Conservation (phyloP, 768 basidiomycete species). For the Steccherinum ochraceum region DNA sequence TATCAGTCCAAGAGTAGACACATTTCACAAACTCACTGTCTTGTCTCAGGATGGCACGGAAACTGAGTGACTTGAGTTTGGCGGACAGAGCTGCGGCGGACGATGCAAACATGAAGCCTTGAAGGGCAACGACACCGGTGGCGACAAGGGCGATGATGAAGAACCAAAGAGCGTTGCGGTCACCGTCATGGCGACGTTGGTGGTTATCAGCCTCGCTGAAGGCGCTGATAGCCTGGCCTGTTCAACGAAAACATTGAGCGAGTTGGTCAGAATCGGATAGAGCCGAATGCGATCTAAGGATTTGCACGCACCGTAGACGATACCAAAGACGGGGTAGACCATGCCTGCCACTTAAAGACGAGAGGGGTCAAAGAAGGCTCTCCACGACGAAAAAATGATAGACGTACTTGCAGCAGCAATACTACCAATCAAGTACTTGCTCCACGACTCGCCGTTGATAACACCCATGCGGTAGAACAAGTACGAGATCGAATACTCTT, state of each 20-base stretch:
- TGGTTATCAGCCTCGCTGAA: conserved; percentile 41
- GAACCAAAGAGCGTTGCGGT: conserved; percentile 73
- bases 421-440: conserved; percentile 50
- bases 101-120: conserved; percentile 65
- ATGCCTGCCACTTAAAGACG: conserved; percentile 38
- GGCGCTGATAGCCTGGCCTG: conserved; percentile 48
- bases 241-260: background rate
- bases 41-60: conserved; percentile 80
- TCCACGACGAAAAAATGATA: background rate
- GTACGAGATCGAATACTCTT: conserved; percentile 42
- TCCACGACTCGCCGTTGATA: conserved; percentile 56
- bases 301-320: conserved; percentile 41
- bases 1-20: background rate
- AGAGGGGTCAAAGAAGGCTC: background rate
- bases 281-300: too few species aligned
- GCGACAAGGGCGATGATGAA: conserved; percentile 58
- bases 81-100: conserved; percentile 67
- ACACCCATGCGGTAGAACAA: conserved; percentile 66
- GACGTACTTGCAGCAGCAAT: conserved; percentile 41
- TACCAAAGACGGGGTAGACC: conserved; percentile 67
- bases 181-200: conserved; percentile 45
- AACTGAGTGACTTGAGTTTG: conserved; percentile 64
- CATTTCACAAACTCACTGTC: conserved; percentile 60
- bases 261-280: too few species aligned
- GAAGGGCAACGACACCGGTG: conserved; percentile 49